A percentile compares a stretch with the other conserved stretches of the same genome.
These are phyloP conservation scores for Corchorus olitorius DNA, from an alignment of 345 rosid species.

Conservation along the genomic window DNA sequence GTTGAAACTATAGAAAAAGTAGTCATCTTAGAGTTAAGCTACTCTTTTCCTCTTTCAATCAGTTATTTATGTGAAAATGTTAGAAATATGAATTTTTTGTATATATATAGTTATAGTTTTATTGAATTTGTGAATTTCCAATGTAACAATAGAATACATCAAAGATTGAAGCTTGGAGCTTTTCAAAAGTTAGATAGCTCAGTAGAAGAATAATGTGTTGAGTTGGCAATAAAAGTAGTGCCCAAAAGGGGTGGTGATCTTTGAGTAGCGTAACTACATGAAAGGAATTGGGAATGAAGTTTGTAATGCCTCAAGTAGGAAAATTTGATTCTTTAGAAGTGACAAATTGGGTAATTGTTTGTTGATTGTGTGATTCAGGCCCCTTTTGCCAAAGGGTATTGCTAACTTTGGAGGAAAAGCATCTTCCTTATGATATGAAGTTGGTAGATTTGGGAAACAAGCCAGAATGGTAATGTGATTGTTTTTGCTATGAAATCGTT, in stretches of 20 bases:
- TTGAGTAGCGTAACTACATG: neutral
- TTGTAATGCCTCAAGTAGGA: neutral
- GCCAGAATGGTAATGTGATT: slow-evolving; percentile 76
- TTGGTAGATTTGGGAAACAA: slow-evolving; percentile 80
- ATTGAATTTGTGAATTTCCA: neutral
- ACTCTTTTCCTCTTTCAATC: neutral
- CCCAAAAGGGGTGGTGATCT: neutral
- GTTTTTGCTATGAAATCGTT: neutral
- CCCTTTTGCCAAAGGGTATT: slow-evolving; percentile 92
- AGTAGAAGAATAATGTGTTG: neutral
- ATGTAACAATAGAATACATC: neutral
- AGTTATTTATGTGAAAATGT: neutral
- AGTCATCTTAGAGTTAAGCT: neutral
- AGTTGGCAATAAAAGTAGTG: neutral
- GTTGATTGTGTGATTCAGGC: slow-evolving; percentile 43
- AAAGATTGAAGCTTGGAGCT: neutral
- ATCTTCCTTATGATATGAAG: slow-evolving; percentile 81
- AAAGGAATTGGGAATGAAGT: neutral
- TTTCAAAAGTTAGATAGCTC: neutral
- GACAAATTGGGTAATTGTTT: neutral
- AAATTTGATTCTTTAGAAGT: neutral
- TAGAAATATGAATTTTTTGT: neutral
- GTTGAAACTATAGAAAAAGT: neutral
- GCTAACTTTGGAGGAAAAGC: slow-evolving; percentile 88
- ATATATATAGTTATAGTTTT: neutral